Conservation (phyloP, 495 filamentous ascomycete species). For the Cladorrhinum samala region DNA sequence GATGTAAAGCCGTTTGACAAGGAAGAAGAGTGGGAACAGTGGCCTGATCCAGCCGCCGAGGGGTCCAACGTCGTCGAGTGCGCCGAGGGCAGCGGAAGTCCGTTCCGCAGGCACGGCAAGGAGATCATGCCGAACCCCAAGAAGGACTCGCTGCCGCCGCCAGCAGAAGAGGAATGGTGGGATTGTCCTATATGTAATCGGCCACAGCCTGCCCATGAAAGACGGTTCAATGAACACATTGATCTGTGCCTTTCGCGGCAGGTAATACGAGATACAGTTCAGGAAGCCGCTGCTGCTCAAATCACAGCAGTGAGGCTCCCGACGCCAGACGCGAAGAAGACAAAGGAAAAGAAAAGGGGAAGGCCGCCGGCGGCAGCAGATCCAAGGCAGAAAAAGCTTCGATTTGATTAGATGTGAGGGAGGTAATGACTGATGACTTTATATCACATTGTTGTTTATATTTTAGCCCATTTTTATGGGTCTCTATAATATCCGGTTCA, state of each 20-base stretch:
- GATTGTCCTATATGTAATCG: slow-evolving; percentile 79
- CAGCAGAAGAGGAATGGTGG: slow-evolving; percentile 52
- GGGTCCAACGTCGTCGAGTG: no score
- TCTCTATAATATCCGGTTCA: no score
- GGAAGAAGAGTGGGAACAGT: slow-evolving; percentile 56
- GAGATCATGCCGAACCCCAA: slow-evolving; percentile 46
- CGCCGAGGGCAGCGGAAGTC: no score
- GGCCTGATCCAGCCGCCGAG: no score
- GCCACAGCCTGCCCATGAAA: slow-evolving; percentile 69
- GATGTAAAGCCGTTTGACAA: slow-evolving; percentile 15
- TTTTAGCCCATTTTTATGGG: no score
- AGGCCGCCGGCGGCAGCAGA: slow-evolving; percentile 24
- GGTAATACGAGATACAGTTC: slow-evolving; percentile 76
- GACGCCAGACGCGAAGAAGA: slow-evolving; percentile 27
- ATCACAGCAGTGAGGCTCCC: background rate
- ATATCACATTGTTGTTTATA: background rate
- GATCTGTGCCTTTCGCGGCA: slow-evolving; percentile 84
- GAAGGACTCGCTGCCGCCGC: slow-evolving; percentile 14
- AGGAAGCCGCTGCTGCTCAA: slow-evolving; percentile 35
- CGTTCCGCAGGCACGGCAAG: slow-evolving; percentile 40
- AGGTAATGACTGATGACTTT: background rate
- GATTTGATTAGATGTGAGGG: slow-evolving; percentile 28
- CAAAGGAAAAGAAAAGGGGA: slow-evolving; percentile 32
- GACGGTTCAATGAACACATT: slow-evolving; percentile 84
- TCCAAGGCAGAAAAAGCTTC: slow-evolving; percentile 41